Percentiles rank a stretch among this genome's conserved stretches.
Conservation (phyloP, 2,329 filamentous ascomycete genomes). For the Anisogramma anomala region DNA sequence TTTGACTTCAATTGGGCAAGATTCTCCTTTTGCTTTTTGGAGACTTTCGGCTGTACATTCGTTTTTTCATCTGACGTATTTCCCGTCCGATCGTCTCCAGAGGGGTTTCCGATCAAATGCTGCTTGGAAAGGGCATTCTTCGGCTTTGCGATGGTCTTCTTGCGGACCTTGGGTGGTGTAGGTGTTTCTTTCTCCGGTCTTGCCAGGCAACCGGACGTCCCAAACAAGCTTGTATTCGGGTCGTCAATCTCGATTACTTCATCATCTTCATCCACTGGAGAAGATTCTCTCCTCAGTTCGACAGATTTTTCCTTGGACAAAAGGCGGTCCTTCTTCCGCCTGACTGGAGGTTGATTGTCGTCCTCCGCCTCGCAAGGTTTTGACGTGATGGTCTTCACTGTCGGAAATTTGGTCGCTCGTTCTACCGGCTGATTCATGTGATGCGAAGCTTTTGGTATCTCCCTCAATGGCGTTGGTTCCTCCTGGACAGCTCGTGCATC, state of each 20-base stretch:
- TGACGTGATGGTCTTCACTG: background rate
- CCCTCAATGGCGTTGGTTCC: background rate
- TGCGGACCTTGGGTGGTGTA: background rate
- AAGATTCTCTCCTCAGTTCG: background rate
- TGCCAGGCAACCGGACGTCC: background rate
- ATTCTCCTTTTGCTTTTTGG: background rate
- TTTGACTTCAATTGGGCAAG: background rate
- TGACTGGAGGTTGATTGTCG: background rate
- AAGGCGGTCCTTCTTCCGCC: background rate
- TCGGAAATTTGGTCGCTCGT: background rate
- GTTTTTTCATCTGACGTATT: background rate
- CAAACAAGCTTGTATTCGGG: background rate
- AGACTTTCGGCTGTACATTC: background rate
- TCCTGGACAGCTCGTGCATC: background rate
- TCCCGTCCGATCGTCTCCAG: background rate
- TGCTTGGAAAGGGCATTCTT: background rate
- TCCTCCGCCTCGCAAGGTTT: background rate
- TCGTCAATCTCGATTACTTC: slow-evolving; percentile 12
- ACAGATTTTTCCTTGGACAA: background rate
- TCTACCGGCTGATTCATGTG: background rate
- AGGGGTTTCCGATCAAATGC: background rate
- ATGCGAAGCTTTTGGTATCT: background rate
- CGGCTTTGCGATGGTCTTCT: background rate
- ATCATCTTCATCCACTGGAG: background rate
- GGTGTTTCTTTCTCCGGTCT: background rate